Evolutionary conservation across 495 filamentous ascomycete species (phyloP).

Genomic region (Ascobolus immersus): DNA sequence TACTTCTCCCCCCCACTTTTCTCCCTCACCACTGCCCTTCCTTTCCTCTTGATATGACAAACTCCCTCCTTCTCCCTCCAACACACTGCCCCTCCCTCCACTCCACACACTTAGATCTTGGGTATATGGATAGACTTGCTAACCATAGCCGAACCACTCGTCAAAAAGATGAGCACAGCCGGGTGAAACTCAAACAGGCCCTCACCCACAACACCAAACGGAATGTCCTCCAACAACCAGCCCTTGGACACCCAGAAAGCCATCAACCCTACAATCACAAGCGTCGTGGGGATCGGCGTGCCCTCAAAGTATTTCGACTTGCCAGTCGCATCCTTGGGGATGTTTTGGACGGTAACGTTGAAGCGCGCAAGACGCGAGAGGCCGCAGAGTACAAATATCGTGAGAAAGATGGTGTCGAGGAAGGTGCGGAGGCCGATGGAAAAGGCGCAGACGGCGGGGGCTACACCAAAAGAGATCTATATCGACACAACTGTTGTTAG

Average conservation of each 20-base stretch:
- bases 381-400: conserved; percentile 85
- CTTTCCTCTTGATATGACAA: background rate
- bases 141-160: conserved; percentile 76
- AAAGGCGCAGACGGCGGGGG: conserved; percentile 69
- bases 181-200: conserved; percentile 64
- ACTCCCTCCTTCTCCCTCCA: background rate
- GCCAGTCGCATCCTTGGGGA: conserved; percentile 75
- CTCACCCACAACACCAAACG: conserved; percentile 40
- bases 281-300: conserved; percentile 75
- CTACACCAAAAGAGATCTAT: conserved; percentile 85
- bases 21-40: background rate
- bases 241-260: conserved; percentile 62
- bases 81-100: background rate
- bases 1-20: background rate
- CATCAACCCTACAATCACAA: conserved; percentile 61
- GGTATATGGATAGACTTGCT: conserved; percentile 86
- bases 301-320: conserved; percentile 92
- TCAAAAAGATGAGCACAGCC: conserved; percentile 51
- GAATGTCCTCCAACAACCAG: conserved; percentile 52
- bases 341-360: conserved; percentile 69
- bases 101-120: conserved; percentile 38
- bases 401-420: conserved; percentile 58
- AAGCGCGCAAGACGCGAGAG: conserved; percentile 84
- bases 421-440: conserved; percentile 69
- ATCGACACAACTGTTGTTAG: no score